Percentiles rank a stretch among this genome's conserved stretches.
These are phyloP conservation scores for Lachancea sp. DNA, from an alignment of 805 yeast genomes.

Conservation along the genomic window DNA sequence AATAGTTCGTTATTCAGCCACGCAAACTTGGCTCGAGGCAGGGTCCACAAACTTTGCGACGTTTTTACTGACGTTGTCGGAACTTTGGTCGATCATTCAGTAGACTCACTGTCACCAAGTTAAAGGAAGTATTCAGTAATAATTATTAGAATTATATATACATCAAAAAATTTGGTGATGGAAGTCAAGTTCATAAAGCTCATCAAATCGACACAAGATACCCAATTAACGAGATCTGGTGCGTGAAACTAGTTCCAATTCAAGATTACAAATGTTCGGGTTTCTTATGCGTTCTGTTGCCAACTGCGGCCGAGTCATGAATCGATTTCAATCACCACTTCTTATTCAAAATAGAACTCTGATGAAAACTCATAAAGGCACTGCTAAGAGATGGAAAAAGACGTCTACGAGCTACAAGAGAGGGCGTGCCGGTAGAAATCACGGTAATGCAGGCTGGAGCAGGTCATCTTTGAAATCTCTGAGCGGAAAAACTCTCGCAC, in stretches of 20 bases:
- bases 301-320: not conserved
- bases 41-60: no score
- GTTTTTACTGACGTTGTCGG: no score
- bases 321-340: constrained; percentile 1
- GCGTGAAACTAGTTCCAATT: no score
- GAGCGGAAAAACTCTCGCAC: constrained; percentile 53
- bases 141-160: no score
- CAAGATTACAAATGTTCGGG: not conserved
- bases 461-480: constrained; percentile 50
- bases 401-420: constrained; percentile 62
- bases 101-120: not conserved
- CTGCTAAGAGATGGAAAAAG: constrained; percentile 80
- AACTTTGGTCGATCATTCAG: no score
- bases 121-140: not conserved
- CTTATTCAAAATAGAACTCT: constrained; percentile 28
- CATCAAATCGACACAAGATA: no score
- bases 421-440: constrained; percentile 80
- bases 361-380: constrained; percentile 79
- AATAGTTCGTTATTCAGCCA: no score
- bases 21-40: no score
- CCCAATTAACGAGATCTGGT: no score
- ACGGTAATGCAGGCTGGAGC: constrained; percentile 89
- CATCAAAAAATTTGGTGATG: not conserved
- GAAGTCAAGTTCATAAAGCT: no score
- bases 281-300: constrained; percentile 1